These are phyloP conservation scores for Truncatella angustata DNA, from an alignment of 2,329 filamentous ascomycete genomes.

Conservation along the genomic window DNA sequence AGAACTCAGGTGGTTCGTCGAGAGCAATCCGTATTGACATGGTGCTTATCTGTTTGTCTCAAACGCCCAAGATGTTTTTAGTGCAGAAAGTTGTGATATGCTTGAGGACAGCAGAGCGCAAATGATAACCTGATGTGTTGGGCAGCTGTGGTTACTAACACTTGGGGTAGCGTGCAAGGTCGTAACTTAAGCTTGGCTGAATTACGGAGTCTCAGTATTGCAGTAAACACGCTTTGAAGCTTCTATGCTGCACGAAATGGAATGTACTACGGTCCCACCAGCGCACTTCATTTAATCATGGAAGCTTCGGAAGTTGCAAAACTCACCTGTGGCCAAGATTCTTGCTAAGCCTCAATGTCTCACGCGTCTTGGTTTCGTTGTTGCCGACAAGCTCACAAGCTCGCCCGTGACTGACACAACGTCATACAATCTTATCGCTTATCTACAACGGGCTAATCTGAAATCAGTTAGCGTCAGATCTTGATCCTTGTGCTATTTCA, in stretches of 20 bases:
- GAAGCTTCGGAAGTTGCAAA: neutral
- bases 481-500: no score
- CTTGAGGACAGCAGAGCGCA: neutral
- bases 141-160: neutral
- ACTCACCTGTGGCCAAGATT: conserved; percentile 5
- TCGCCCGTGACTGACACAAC: neutral
- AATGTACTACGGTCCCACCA: no score
- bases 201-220: neutral
- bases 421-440: conserved; percentile 6
- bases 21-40: conserved; percentile 69
- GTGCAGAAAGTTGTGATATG: neutral
- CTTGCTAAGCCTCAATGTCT: conserved; percentile 19
- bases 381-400: neutral
- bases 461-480: neutral
- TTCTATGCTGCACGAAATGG: neutral
- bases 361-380: conserved; percentile 11
- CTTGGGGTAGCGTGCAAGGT: neutral
- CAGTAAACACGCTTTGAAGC: neutral
- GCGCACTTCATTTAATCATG: neutral
- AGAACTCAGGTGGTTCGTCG: conserved; percentile 66
- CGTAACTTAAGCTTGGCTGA: neutral
- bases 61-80: no score
- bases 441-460: neutral
- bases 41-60: conserved; percentile 17
- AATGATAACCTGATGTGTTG: neutral